Evolutionary conservation across 2,329 filamentous ascomycete genomes (phyloP).

Genomic region (Diaporthe aspalathi): DNA sequence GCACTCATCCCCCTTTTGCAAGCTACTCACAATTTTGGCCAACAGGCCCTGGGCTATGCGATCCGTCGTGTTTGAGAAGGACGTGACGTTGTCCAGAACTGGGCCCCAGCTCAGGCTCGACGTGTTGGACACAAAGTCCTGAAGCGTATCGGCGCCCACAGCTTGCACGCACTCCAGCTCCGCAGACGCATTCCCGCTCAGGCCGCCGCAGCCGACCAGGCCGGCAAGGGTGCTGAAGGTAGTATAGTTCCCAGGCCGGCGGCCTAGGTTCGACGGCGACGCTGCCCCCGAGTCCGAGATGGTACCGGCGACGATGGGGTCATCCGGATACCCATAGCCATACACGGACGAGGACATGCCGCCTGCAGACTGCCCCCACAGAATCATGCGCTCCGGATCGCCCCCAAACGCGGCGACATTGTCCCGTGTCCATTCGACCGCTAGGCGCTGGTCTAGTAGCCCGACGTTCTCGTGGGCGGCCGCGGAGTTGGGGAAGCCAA

Average conservation of each 20-base stretch:
- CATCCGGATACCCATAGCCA: constrained; percentile 54
- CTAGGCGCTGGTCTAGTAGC: constrained; percentile 64
- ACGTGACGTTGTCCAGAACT: constrained; percentile 46
- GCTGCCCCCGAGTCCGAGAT: constrained; percentile 55
- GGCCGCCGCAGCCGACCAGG: constrained; percentile 51
- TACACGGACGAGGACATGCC: constrained; percentile 52
- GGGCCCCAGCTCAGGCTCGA: constrained; percentile 48
- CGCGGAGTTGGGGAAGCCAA: constrained; percentile 47
- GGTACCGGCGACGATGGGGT: constrained; percentile 54
- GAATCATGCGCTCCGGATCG: constrained; percentile 56
- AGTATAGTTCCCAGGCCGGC: constrained; percentile 41
- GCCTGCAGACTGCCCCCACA: constrained; percentile 63
- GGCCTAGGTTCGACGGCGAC: constrained; percentile 39
- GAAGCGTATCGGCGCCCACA: constrained; percentile 49
- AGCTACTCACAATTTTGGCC: constrained; percentile 44
- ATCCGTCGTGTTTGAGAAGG: constrained; percentile 50
- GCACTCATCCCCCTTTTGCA: too few species aligned
- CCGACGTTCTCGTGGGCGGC: constrained; percentile 57
- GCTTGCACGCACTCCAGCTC: constrained; percentile 54
- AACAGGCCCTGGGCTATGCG: constrained; percentile 44
- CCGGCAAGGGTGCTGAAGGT: constrained; percentile 55
- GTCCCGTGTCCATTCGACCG: constrained; percentile 62
- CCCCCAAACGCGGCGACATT: constrained; percentile 65
- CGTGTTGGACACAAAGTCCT: constrained; percentile 46
- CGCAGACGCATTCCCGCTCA: constrained; percentile 42